Evolutionary conservation across 2,329 filamentous ascomycete species (phyloP).

Genomic region (Akanthomyces muscarius): DNA sequence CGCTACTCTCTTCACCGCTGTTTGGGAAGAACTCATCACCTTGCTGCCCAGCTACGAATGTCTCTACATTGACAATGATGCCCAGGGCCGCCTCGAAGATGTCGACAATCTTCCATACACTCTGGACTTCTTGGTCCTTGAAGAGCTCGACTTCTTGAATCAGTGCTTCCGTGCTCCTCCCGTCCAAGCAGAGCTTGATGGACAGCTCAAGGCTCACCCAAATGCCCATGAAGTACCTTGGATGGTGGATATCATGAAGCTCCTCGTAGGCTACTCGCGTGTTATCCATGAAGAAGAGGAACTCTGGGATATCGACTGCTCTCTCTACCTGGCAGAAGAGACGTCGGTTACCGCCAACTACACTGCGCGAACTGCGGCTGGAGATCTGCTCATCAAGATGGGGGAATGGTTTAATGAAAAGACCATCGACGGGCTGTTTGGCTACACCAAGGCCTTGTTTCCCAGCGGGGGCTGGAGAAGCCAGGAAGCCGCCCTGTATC

Average conservation of each 20-base stretch:
- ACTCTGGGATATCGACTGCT: slow-evolving; percentile 94
- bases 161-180: slow-evolving; percentile 83
- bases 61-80: slow-evolving; percentile 81
- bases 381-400: slow-evolving; percentile 87
- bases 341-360: slow-evolving; percentile 94
- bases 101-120: slow-evolving; percentile 90
- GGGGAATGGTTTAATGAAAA: slow-evolving; percentile 80
- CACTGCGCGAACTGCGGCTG: slow-evolving; percentile 86
- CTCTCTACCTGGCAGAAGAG: slow-evolving; percentile 91
- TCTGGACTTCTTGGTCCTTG: slow-evolving; percentile 85
- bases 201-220: slow-evolving; percentile 62
- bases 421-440: slow-evolving; percentile 73
- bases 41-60: slow-evolving; percentile 71
- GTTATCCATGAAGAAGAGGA: slow-evolving; percentile 92
- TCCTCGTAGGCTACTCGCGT: slow-evolving; percentile 79
- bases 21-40: slow-evolving; percentile 81
- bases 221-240: slow-evolving; percentile 65
- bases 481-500: slow-evolving; percentile 78
- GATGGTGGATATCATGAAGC: slow-evolving; percentile 82
- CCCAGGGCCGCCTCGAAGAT: slow-evolving; percentile 85
- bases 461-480: slow-evolving; percentile 54
- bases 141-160: slow-evolving; percentile 93
- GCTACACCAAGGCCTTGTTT: slow-evolving; percentile 73
- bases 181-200: slow-evolving; percentile 83
- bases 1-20: slow-evolving; percentile 74